phyloP scores from a whole-genome alignment of 257 asterid genomes.

The Cynanchum wilfordii region DNA sequence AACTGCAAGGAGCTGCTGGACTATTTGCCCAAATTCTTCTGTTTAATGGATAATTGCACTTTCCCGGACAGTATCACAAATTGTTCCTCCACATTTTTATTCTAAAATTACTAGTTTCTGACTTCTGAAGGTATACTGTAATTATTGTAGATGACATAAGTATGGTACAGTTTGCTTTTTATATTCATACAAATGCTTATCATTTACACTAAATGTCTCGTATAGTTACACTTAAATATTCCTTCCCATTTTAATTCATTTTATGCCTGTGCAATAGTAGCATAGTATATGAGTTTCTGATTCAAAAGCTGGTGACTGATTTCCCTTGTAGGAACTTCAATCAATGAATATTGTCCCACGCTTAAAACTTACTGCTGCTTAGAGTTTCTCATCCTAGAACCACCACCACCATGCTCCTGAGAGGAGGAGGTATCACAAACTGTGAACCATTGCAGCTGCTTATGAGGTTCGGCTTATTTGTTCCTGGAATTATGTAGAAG shows the following conservation, averaged over 20 bases:
- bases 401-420: neutral
- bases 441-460: neutral
- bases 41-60: neutral
- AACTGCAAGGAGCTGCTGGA: neutral
- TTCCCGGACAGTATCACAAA: neutral
- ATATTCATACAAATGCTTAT: neutral
- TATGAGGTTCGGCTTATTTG: neutral
- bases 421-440: neutral
- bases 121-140: neutral
- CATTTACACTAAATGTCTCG: neutral
- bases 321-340: conserved; percentile 35
- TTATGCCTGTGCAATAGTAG: neutral
- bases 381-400: neutral
- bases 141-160: neutral
- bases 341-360: conserved; percentile 45
- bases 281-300: neutral
- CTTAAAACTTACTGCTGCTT: conserved; percentile 32
- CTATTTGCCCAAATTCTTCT: neutral
- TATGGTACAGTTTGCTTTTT: neutral
- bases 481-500: no score
- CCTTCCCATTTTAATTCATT: neutral
- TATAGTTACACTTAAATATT: neutral
- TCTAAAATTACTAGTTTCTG: neutral
- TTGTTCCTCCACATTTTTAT: neutral
- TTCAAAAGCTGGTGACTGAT: neutral